phyloP scores from a whole-genome alignment of 345 rosid species.

The Ailanthus altissimus region DNA sequence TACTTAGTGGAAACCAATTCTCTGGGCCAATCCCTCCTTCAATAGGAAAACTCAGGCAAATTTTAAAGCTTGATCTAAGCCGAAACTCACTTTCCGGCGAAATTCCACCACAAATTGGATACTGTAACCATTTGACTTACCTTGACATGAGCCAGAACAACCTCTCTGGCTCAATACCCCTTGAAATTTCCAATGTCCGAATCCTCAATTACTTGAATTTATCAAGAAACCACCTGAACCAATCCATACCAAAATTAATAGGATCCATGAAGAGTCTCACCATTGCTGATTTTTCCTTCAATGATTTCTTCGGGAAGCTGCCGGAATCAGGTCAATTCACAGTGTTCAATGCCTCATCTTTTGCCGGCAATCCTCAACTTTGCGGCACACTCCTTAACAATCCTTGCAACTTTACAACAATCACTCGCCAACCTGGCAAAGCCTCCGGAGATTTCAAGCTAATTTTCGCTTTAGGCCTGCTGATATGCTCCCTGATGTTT shows the following conservation, averaged over 20 bases:
- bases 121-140: slow-evolving; percentile 52
- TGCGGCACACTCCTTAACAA: slow-evolving; percentile 46
- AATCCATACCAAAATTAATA: slow-evolving; percentile 45
- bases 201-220: slow-evolving; percentile 61
- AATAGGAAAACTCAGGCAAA: slow-evolving; percentile 45
- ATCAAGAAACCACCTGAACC: slow-evolving; percentile 57
- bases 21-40: slow-evolving; percentile 52
- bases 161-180: slow-evolving; percentile 61
- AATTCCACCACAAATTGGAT: slow-evolving; percentile 54
- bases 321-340: slow-evolving; percentile 64
- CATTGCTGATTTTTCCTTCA: slow-evolving; percentile 65
- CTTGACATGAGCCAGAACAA: slow-evolving; percentile 72
- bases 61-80: slow-evolving; percentile 55
- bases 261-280: slow-evolving; percentile 65
- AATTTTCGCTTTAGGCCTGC: slow-evolving; percentile 54
- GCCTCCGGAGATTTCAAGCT: slow-evolving; percentile 46
- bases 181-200: slow-evolving; percentile 41
- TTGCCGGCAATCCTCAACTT: slow-evolving; percentile 60
- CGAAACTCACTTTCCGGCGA: slow-evolving; percentile 47
- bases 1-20: slow-evolving; percentile 54
- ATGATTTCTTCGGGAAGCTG: slow-evolving; percentile 56
- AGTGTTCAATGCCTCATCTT: slow-evolving; percentile 58
- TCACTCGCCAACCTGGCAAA: slow-evolving; percentile 28
- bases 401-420: slow-evolving; percentile 43
- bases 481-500: slow-evolving; percentile 49